Percentiles rank a stretch among this genome's conserved stretches.
Evolutionary conservation across 2,329 filamentous ascomycete species (phyloP).

Genomic region (Fusarium nanum): DNA sequence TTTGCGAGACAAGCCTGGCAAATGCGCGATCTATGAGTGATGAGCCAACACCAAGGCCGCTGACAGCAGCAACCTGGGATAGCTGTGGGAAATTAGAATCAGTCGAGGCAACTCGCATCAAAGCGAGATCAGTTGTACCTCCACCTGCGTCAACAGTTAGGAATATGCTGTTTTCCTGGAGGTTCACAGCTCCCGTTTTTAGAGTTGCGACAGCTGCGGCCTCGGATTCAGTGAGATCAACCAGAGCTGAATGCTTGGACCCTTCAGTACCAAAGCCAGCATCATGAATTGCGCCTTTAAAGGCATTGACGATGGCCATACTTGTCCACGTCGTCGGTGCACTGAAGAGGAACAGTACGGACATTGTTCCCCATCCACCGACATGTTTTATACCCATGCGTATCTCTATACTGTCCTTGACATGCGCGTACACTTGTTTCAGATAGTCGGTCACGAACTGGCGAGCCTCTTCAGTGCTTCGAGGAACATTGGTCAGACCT

Average conservation of each 20-base stretch:
- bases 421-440: slow-evolving; percentile 59
- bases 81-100: neutral
- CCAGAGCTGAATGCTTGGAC: slow-evolving; percentile 51
- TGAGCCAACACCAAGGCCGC: slow-evolving; percentile 51
- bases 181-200: neutral
- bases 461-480: slow-evolving; percentile 56
- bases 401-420: slow-evolving; percentile 58
- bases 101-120: neutral
- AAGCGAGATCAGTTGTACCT: slow-evolving; percentile 6
- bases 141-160: slow-evolving; percentile 5
- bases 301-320: slow-evolving; percentile 62
- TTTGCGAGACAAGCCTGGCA: slow-evolving; percentile 52
- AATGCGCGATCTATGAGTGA: slow-evolving; percentile 60
- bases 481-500: slow-evolving; percentile 58
- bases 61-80: slow-evolving; percentile 1
- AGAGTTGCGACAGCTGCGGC: slow-evolving; percentile 58
- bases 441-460: slow-evolving; percentile 63
- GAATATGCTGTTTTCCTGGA: neutral
- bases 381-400: slow-evolving; percentile 52
- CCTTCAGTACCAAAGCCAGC: slow-evolving; percentile 63
- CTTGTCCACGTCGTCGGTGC: slow-evolving; percentile 68
- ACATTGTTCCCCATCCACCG: slow-evolving; percentile 58
- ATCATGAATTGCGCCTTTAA: slow-evolving; percentile 58
- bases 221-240: slow-evolving; percentile 62
- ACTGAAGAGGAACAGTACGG: slow-evolving; percentile 66